These are phyloP conservation scores for Coemansia erecta DNA, from an alignment of 192 early-diverging fungal genomes.

Conservation along the genomic window DNA sequence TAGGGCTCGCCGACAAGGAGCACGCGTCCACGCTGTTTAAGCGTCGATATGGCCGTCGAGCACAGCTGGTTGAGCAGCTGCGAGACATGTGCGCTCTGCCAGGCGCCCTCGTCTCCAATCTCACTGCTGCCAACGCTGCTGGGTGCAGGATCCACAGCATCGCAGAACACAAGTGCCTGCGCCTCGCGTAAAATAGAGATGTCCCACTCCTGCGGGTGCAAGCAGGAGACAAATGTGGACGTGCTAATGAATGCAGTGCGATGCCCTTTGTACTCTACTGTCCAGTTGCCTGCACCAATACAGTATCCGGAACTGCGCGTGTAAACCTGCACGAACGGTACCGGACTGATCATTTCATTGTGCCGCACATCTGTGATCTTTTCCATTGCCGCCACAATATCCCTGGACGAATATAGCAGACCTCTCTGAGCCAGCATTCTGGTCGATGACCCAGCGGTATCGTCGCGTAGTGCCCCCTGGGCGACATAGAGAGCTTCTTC, in stretches of 20 bases:
- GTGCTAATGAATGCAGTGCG: slow-evolving; percentile 50
- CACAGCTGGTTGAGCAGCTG: slow-evolving; percentile 41
- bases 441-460: too few relatives aligned
- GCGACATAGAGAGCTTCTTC: slow-evolving; percentile 26
- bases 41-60: slow-evolving; percentile 42
- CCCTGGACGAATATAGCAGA: slow-evolving; percentile 40
- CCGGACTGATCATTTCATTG: slow-evolving; percentile 48
- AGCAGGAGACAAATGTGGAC: slow-evolving; percentile 35
- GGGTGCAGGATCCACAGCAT: slow-evolving; percentile 32
- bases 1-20: slow-evolving; percentile 66
- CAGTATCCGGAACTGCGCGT: slow-evolving; percentile 73
- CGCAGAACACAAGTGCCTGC: slow-evolving; percentile 48
- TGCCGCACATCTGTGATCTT: slow-evolving; percentile 50
- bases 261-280: slow-evolving; percentile 60
- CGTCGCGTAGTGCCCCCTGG: too few relatives aligned
- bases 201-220: slow-evolving; percentile 55
- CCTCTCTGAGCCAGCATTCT: not conserved
- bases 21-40: slow-evolving; percentile 63
- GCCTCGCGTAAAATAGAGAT: slow-evolving; percentile 33
- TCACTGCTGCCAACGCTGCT: slow-evolving; percentile 14
- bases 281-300: slow-evolving; percentile 74
- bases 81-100: slow-evolving; percentile 21
- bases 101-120: not conserved
- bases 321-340: slow-evolving; percentile 54
- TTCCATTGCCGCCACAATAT: slow-evolving; percentile 48